Evolutionary conservation across 495 filamentous ascomycete species (phyloP).

Genomic region (Xylaria palmicola): DNA sequence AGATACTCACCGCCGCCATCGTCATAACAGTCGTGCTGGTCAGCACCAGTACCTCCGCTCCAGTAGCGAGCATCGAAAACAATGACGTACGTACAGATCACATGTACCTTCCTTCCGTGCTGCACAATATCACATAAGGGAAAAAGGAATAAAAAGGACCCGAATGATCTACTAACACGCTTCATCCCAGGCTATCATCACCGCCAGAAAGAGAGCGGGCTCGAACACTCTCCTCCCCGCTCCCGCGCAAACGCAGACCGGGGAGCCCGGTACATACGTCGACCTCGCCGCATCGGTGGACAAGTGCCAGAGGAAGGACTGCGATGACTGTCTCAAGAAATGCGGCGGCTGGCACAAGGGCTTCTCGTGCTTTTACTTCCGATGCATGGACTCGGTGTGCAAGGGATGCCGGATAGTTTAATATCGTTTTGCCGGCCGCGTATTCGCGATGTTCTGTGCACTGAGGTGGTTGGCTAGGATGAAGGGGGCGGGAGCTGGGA

Average conservation of each 20-base stretch:
- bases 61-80: not conserved
- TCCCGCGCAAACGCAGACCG: not conserved
- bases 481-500: no score
- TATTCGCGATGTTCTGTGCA: no score
- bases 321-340: not conserved
- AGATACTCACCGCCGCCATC: not conserved
- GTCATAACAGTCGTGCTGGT: not conserved
- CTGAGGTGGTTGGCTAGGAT: no score
- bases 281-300: not conserved
- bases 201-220: no score
- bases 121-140: no score
- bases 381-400: not conserved
- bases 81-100: not conserved
- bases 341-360: not conserved
- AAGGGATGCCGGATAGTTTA: not conserved
- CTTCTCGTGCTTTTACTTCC: not conserved
- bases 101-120: no score
- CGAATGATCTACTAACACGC: no score
- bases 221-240: no score
- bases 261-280: not conserved
- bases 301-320: not conserved
- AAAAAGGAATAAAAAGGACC: no score
- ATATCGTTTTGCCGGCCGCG: no score
- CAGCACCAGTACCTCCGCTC: not conserved
- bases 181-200: no score